Percentiles rank a stretch among this genome's conserved stretches.
These are phyloP conservation scores for Neofusicoccum umdonicola DNA, from an alignment of 2,329 filamentous ascomycete species.

Conservation along the genomic window DNA sequence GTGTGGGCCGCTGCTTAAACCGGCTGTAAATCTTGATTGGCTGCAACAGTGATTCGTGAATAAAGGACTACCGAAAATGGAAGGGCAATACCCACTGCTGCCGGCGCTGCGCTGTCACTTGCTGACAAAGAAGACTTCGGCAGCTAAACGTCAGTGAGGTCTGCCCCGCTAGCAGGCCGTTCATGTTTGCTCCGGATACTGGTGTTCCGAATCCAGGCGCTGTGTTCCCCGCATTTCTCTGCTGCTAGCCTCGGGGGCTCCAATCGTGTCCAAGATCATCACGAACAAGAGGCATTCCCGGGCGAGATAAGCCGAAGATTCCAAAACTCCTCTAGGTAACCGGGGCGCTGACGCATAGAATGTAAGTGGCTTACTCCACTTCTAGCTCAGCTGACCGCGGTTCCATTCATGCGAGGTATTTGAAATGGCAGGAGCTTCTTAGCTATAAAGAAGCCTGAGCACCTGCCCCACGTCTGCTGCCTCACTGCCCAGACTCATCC, in stretches of 20 bases:
- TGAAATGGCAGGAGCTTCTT: not conserved
- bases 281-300: not conserved
- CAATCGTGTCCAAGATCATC: conserved; percentile 4
- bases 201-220: not conserved
- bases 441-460: not conserved
- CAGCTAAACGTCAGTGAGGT: not conserved
- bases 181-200: not conserved
- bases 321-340: not conserved
- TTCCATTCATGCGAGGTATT: not conserved
- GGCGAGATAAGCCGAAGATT: not conserved
- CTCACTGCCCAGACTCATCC: not conserved
- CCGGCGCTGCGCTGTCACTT: not conserved
- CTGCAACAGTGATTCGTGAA: not conserved
- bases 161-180: not conserved
- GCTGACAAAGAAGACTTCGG: not conserved
- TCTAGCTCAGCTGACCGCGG: not conserved
- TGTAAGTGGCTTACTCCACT: not conserved
- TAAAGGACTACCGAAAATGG: not conserved
- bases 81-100: not conserved
- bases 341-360: not conserved
- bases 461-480: not conserved
- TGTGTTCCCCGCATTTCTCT: conserved; percentile 8
- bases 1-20: not conserved
- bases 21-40: not conserved
- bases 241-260: not conserved